Evolutionary conservation across 192 early-diverging fungal genomes (phyloP), one percentile per base, ranked within the genome.

Genomic region (Entomortierella parvispora): DNA sequence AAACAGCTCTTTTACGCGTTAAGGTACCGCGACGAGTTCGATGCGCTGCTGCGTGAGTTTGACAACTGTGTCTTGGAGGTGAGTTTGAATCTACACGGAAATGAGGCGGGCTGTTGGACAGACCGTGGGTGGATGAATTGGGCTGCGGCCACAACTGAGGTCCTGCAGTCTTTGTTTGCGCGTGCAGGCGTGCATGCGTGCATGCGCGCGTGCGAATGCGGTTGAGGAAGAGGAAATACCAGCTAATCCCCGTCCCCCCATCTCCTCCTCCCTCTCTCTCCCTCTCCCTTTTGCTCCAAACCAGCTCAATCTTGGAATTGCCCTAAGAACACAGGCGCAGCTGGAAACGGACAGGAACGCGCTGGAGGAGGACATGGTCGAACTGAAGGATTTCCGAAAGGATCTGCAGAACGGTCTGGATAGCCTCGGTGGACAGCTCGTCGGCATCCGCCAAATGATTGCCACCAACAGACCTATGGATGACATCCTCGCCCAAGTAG

Each of bases 11-110:
- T 77, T 25, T 77, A 77, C 32, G 74, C 74, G 15, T 31, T 77
- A 25, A 59, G 74, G 26, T 77, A 52, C 31, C 65, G 74, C 53
- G 74, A 77, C 25, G 74, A 77, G 61, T 77, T 77, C 37, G 74
- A 77, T 58, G 65, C 74, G 29, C 43, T 77, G 59, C 61, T 77
- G 29, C 65, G 74, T 12, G 74, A 77, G 34, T 77, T 77, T 59
- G 74, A 77, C 49, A 77, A 65, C 42, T 77, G 74, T 77, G 74
- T 77, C 4, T 28, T 77, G 47, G 74, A 77, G 68, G 74, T 77
- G 47, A 68, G 74, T 64, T 29, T 40, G 33, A 2, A 20, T 55
- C 53, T n/a, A 55, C 37, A 9, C 37, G n/a, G n/a, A n/a, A n/a
- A n/a, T n/a, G n/a, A n/a, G n/a, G n/a, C n/a, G n/a, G n/a, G n/a